Evolutionary conservation across 495 filamentous ascomycete species (phyloP).

Genomic region (Penicillium ucsense): DNA sequence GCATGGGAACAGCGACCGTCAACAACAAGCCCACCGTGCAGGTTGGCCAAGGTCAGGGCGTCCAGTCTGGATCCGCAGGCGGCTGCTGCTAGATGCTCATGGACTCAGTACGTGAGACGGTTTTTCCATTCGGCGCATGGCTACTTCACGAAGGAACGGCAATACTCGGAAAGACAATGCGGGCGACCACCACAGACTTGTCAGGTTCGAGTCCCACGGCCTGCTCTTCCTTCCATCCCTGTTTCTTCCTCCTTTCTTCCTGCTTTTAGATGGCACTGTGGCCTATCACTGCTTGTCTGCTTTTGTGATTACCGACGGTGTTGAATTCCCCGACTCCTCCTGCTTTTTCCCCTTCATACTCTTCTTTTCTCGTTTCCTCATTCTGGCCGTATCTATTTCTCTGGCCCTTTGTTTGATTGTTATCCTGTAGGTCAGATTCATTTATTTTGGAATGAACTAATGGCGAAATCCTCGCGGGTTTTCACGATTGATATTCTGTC

Average conservation of each 20-base stretch:
- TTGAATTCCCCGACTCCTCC: neutral
- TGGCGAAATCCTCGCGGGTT: conserved; percentile 21
- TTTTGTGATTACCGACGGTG: conserved; percentile 21
- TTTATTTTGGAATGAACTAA: conserved; percentile 32
- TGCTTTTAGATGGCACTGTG: conserved; percentile 30
- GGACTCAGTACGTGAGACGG: conserved; percentile 9
- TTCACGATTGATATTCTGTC: conserved; percentile 1
- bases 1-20: conserved; percentile 94
- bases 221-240: conserved; percentile 10
- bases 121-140: conserved; percentile 26
- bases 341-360: conserved; percentile 7
- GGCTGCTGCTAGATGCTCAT: conserved; percentile 77
- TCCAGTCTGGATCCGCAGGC: conserved; percentile 79
- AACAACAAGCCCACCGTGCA: conserved; percentile 98
- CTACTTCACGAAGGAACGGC: conserved; percentile 21
- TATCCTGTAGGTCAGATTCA: conserved; percentile 34
- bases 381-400: conserved; percentile 18
- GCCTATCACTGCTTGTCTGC: conserved; percentile 20
- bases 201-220: conserved; percentile 9
- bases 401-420: conserved; percentile 21
- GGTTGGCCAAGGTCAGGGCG: conserved; percentile 86
- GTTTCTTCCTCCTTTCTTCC: conserved; percentile 15
- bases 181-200: conserved; percentile 8
- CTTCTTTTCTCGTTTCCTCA: conserved; percentile 6
- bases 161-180: conserved; percentile 13